Evolutionary conservation across 768 basidiomycete genomes (phyloP), one percentile per base, ranked within the genome.

Genomic region (Collybia nuda): DNA sequence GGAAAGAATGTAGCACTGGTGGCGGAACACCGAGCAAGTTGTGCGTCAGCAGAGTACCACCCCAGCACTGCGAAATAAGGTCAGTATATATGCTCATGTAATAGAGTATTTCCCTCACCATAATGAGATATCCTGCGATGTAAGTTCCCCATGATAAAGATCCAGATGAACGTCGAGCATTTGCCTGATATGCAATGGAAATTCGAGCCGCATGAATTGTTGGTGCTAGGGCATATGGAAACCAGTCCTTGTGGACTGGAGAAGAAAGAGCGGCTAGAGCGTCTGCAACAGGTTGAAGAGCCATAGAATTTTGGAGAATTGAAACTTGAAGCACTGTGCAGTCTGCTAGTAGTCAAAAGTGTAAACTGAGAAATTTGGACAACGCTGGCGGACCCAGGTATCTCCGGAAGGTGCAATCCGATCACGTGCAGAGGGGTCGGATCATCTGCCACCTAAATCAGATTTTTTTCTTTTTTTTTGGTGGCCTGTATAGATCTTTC

Each of bases 121-220:
- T 78, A 19, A 78, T 55, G 7, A 79, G 65, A 54, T 73, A 80
- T 6, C 79, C 78, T 11, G 61, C 60, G 11, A 78, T 61, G 58
- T 78, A 71, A 2, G 71, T 69, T 4, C 69, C 70, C 76, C 76
- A 78, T 7, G 73, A 68, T 8, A 73, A 61, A n/a, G 54, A 45
- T 18, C 48, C 59, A 5, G 60, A 46, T 5, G 69, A 64, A 44
- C 62, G 62, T 44, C 69, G 61, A 11, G 66, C 65, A 48, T 73
- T 72, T 1, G 65, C 53, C 55, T 79, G 77, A 59, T 70, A 80
- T 4, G 61, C 68, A n/a, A 73, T 63, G 0, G 77, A 79, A 19
- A 76, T 67, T 28, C 77, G 56, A 19, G 71, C 65, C 23, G 76
- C 77, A 57, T 79, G 77, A 3, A 77, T 51, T 0, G 74, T 74